phyloP scores from a whole-genome alignment of 176 grass and related monocot species.

The Otatea glauca region DNA sequence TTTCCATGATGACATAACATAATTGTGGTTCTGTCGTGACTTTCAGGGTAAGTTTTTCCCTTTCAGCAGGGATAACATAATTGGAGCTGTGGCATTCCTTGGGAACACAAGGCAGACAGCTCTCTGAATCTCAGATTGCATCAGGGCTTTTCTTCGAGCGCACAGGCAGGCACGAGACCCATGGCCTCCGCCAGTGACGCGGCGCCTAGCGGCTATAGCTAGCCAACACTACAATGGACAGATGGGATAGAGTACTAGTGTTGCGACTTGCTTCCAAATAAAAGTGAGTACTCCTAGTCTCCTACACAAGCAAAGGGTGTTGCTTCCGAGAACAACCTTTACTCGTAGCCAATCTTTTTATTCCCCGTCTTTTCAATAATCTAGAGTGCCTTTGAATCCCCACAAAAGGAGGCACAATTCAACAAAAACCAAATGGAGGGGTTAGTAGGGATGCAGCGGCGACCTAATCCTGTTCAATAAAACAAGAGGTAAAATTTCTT shows the following conservation, averaged over 20 bases:
- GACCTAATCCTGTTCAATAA: background rate
- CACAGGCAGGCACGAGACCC: conserved; percentile 14
- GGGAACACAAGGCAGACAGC: conserved; percentile 3
- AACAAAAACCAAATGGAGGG: background rate
- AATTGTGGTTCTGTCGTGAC: background rate
- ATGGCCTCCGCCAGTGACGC: conserved; percentile 30
- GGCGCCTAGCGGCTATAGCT: conserved; percentile 30
- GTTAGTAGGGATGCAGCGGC: background rate
- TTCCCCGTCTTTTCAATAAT: background rate
- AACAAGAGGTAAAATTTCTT: background rate
- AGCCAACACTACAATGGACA: conserved; percentile 32
- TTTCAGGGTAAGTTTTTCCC: background rate
- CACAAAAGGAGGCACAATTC: conserved; percentile 17
- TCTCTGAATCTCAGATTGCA: conserved; percentile 7
- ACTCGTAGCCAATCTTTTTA: background rate
- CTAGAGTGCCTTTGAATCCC: conserved; percentile 24
- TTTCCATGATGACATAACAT: background rate
- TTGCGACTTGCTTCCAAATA: conserved; percentile 43
- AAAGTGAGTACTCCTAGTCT: background rate
- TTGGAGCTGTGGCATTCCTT: conserved; percentile 4
- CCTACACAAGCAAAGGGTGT: conserved; percentile 39
- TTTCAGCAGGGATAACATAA: background rate
- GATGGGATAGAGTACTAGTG: background rate
- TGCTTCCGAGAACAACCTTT: conserved; percentile 36
- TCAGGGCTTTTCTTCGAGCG: background rate